A percentile compares a stretch with the other conserved stretches of the same genome.
Evolutionary conservation across 2,329 filamentous ascomycete species (phyloP).

Genomic region (Xylariaceae sp.): DNA sequence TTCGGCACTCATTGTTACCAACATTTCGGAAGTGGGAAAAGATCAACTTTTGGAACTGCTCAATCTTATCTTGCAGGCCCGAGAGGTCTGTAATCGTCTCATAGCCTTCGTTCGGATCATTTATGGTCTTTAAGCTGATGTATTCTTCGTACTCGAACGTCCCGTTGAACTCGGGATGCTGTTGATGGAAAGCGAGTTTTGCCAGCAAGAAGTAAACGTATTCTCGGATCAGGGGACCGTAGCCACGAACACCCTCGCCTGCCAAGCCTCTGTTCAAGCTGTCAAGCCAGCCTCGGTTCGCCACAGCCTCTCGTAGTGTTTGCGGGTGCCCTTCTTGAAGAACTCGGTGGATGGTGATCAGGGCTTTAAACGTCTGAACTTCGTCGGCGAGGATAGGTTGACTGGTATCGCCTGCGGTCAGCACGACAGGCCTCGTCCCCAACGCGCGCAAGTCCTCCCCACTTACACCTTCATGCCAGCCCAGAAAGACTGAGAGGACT

Average conservation of each 20-base stretch:
- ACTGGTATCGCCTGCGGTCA: slow-evolving; percentile 38
- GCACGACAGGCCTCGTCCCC: too few relatives aligned
- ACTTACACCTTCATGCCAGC: slow-evolving; percentile 95
- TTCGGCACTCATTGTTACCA: slow-evolving; percentile 93
- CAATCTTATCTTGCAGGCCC: slow-evolving; percentile 95
- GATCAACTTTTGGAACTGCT: slow-evolving; percentile 96
- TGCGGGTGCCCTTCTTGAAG: slow-evolving; percentile 93
- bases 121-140: slow-evolving; percentile 94
- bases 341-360: slow-evolving; percentile 97
- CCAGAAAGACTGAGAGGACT: slow-evolving; percentile 93
- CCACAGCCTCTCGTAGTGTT: slow-evolving; percentile 82
- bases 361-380: slow-evolving; percentile 96
- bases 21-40: slow-evolving; percentile 93
- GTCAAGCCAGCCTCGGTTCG: slow-evolving; percentile 87
- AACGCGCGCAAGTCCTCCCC: too few relatives aligned
- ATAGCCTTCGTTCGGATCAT: slow-evolving; percentile 95
- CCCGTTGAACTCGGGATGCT: slow-evolving; percentile 97
- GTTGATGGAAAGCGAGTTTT: slow-evolving; percentile 93
- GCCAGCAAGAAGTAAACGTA: slow-evolving; percentile 94
- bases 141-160: slow-evolving; percentile 99
- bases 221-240: slow-evolving; percentile 88
- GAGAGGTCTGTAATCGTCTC: slow-evolving; percentile 97
- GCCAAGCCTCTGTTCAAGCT: slow-evolving; percentile 78
- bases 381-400: slow-evolving; percentile 98
- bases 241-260: slow-evolving; percentile 83